Percentiles rank a stretch among this genome's conserved stretches.
These are phyloP conservation scores for Trichophyton verrucosum DNA, from an alignment of 2,329 filamentous ascomycete species.

Conservation along the genomic window DNA sequence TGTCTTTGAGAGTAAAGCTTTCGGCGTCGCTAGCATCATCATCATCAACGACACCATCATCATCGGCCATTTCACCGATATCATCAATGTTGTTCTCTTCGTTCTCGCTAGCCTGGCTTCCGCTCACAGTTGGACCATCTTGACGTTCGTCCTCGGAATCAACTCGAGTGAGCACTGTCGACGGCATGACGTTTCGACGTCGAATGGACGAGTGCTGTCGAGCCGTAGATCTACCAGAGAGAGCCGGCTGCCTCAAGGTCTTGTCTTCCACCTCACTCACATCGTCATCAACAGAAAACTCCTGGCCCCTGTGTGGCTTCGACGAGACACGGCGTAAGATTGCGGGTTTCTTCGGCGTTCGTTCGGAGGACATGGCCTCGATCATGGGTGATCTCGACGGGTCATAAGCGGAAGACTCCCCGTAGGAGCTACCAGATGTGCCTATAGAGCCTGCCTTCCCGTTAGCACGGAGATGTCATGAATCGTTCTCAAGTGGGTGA, in stretches of 20 bases:
- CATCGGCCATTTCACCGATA: constrained; percentile 35
- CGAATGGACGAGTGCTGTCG: constrained; percentile 30
- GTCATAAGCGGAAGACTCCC: constrained; percentile 12
- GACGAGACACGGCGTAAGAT: constrained; percentile 65
- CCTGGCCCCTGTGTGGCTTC: constrained; percentile 65
- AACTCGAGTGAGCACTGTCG: constrained; percentile 23
- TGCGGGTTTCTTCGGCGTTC: constrained; percentile 54
- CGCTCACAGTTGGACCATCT: constrained; percentile 20
- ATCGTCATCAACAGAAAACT: constrained; percentile 88
- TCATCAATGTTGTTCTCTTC: background rate
- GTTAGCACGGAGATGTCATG: background rate
- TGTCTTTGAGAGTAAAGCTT: constrained; percentile 93
- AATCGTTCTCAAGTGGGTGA: background rate
- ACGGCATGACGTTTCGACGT: constrained; percentile 25
- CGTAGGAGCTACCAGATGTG: background rate
- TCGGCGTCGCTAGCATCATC: constrained; percentile 75
- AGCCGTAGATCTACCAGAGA: constrained; percentile 25
- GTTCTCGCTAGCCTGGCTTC: background rate
- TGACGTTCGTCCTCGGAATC: constrained; percentile 29
- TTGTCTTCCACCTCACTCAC: constrained; percentile 62
- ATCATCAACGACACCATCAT: constrained; percentile 46
- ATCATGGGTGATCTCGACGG: constrained; percentile 35
- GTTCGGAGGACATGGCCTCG: constrained; percentile 23
- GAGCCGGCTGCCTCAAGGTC: constrained; percentile 12
- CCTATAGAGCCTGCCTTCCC: background rate